These are phyloP conservation scores for Spinellus fusiger DNA, from an alignment of 192 early-diverging fungal genomes.

Conservation along the genomic window DNA sequence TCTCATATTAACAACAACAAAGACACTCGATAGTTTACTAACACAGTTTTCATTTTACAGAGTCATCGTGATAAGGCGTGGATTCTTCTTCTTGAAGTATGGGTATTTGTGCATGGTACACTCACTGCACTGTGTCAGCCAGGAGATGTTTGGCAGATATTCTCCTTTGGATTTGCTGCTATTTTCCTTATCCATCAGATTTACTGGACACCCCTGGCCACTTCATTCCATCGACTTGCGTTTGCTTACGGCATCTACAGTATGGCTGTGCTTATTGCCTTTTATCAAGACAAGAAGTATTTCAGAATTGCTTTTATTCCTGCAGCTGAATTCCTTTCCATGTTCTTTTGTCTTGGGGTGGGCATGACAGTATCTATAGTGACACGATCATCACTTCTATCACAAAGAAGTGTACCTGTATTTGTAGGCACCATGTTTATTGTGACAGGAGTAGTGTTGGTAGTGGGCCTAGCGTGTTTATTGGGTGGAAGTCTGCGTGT, in stretches of 20 bases:
- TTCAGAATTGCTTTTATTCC: slow-evolving; percentile 20
- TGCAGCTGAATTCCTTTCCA: slow-evolving; percentile 11
- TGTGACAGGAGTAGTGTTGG: not conserved
- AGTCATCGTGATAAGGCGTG: slow-evolving; percentile 27
- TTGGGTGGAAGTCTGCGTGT: slow-evolving; percentile 13
- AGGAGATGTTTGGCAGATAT: slow-evolving; percentile 26
- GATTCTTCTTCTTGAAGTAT: slow-evolving; percentile 20
- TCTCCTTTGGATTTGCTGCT: slow-evolving; percentile 20
- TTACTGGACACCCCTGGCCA: slow-evolving; percentile 4
- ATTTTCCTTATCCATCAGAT: slow-evolving; percentile 29
- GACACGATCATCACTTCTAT: not conserved
- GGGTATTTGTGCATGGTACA: slow-evolving; percentile 27
- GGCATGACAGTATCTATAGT: not conserved
- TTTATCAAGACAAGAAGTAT: slow-evolving; percentile 13
- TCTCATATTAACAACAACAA: not conserved
- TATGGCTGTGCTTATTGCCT: slow-evolving; percentile 2
- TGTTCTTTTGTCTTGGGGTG: not conserved
- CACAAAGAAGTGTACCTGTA: not conserved
- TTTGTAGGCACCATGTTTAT: slow-evolving; percentile 1
- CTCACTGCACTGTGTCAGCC: slow-evolving; percentile 28
- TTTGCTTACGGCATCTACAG: slow-evolving; percentile 1
- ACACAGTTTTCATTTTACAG: not conserved
- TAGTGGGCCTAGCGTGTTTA: slow-evolving; percentile 6
- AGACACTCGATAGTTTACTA: not conserved
- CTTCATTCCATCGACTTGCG: not conserved